A percentile compares a stretch with the other conserved stretches of the same genome.
phyloP scores from a whole-genome alignment of 495 filamentous ascomycete genomes.

The Neurospora tetrasperma region DNA sequence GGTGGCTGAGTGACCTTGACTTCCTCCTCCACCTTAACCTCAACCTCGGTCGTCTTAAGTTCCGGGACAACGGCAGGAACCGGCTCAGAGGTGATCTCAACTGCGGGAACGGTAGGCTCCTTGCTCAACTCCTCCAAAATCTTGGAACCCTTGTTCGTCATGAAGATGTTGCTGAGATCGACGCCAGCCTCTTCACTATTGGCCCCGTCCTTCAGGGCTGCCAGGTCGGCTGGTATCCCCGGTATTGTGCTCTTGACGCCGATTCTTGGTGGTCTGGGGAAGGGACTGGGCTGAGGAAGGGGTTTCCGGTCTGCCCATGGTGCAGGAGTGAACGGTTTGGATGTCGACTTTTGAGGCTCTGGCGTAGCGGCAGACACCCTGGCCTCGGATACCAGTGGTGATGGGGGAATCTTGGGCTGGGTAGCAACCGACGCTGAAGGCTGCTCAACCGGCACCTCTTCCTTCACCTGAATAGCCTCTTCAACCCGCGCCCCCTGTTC shows the following conservation, averaged over 20 bases:
- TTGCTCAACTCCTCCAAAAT: slow-evolving; percentile 20
- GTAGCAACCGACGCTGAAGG: not conserved
- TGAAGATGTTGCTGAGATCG: slow-evolving; percentile 31
- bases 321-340: slow-evolving; percentile 7
- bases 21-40: not conserved
- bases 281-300: not conserved
- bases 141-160: slow-evolving; percentile 23
- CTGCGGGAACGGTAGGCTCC: not conserved
- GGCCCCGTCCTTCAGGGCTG: not conserved
- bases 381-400: not conserved
- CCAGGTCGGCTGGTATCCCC: not conserved
- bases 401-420: slow-evolving; percentile 6
- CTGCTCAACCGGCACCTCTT: not conserved
- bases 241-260: not conserved
- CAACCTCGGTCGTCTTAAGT: not conserved
- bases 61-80: not conserved
- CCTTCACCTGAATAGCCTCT: not conserved
- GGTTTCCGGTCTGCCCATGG: slow-evolving; percentile 12
- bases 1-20: not conserved
- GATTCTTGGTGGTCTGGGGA: not conserved
- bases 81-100: not conserved
- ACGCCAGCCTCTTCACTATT: slow-evolving; percentile 4
- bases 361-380: not conserved
- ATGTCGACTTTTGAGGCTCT: not conserved
- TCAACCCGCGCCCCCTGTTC: not conserved